Base-by-base conservation (phyloP, 257 asterid species). In the Nemophila menziesii region DNA sequence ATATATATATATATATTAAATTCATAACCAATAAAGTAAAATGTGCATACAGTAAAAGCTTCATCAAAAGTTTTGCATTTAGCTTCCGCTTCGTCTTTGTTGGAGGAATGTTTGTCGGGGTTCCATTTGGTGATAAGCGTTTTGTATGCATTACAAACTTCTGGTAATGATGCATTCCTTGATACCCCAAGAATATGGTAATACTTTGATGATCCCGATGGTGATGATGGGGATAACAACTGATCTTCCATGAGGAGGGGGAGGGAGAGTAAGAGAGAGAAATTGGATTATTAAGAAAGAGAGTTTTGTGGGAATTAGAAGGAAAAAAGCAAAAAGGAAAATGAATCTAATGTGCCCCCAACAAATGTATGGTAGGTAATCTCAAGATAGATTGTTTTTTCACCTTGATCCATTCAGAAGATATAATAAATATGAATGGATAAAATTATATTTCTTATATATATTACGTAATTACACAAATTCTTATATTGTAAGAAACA, bases 41-140 rank as follows among this genome's bases (percentile, higher is more conserved):
- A 37, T 24, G 8, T 10, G 12, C 63, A 16, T 63, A 87, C 95
- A 84, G 68, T 69, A 57, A 78, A 83, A 51, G 97, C 97, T 61
- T 83, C 93, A 37, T 75, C 59, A 49, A 83, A 77, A 71, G 82
- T 65, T 54, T 46, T 57, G 54, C 78, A 58, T 41, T 56, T 69
- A 63, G 67, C 86, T 55, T 75, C 63, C 11, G 86, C 90, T 67
- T 86, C 86, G 33, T 26, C 63, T 58, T 57, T 77, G 63, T 77
- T 80, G 58, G 81, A 57, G 24, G 74, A 68, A 41, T 80, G 63
- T 55, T 73, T 62, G 36, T 83, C 93, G 1, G 95, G 95, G 17
- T 83, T 84, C 89, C 95, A 82, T 82, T 65, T 79, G 62, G 17
- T 63, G 33, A 66, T 72, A 40, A 86, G 81, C 29, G 67, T 61